These are phyloP conservation scores for Phytopythium kandeliae DNA, from an alignment of 352 stramenopile genomes.

Conservation along the genomic window DNA sequence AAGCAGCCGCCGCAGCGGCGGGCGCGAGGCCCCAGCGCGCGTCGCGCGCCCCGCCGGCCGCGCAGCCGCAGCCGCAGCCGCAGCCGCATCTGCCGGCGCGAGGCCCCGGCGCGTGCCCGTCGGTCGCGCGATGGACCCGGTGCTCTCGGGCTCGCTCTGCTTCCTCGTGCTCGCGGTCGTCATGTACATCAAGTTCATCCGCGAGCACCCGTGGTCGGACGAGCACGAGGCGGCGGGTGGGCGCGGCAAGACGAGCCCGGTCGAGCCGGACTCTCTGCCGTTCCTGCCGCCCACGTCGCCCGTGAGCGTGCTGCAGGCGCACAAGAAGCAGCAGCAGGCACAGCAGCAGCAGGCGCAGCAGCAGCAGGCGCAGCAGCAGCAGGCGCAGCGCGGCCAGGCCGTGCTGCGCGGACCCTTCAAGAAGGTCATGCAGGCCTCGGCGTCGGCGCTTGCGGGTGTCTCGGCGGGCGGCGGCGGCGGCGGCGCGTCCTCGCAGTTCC, in stretches of 20 bases:
- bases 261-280: constrained; percentile 61
- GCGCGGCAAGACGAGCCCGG: constrained; percentile 56
- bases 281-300: constrained; percentile 65
- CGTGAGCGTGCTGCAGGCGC: constrained; percentile 30
- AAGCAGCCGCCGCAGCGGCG: too few relatives aligned
- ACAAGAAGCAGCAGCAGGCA: constrained; percentile 38
- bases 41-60: too few relatives aligned
- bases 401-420: constrained; percentile 32
- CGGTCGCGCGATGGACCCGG: constrained; percentile 75
- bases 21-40: too few relatives aligned
- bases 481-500: constrained; percentile 23
- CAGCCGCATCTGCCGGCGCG: too few relatives aligned
- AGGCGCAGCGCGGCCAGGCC: constrained; percentile 17
- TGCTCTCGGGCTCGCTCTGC: constrained; percentile 83
- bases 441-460: constrained; percentile 9
- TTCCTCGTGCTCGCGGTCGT: constrained; percentile 82
- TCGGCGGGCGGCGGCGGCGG: constrained; percentile 7
- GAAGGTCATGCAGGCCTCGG: constrained; percentile 28
- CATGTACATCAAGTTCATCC: constrained; percentile 88
- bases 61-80: too few relatives aligned
- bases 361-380: constrained; percentile 8
- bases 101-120: too few relatives aligned
- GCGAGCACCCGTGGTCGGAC: constrained; percentile 57
- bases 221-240: constrained; percentile 29
- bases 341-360: constrained; percentile 11